Conservation (phyloP, 192 early-diverging fungal species). For the Umbelopsis sp. region DNA sequence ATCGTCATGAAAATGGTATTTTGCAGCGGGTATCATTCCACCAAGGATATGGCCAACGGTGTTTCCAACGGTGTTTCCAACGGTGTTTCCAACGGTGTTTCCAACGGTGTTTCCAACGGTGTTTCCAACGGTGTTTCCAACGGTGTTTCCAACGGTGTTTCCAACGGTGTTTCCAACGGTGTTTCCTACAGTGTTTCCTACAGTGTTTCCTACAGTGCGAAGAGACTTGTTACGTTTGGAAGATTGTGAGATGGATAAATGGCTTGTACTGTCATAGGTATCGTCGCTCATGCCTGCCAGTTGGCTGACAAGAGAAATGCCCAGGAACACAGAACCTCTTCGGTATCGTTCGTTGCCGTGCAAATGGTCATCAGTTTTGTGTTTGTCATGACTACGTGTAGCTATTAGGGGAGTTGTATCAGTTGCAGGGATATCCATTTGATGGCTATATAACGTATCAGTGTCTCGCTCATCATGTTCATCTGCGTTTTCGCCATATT, state of each 20-base stretch:
- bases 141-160: not conserved
- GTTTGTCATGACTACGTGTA: not conserved
- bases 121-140: not conserved
- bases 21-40: constrained; percentile 6
- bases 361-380: not conserved
- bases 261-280: not conserved
- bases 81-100: not conserved
- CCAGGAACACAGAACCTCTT: not conserved
- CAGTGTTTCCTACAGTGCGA: too few species aligned
- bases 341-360: not conserved
- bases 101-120: not conserved
- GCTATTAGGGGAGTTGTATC: not conserved
- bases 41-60: not conserved
- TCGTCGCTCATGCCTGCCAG: constrained; percentile 3
- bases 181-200: too few species aligned
- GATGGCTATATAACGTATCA: constrained; percentile 8
- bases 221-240: not conserved
- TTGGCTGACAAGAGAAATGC: constrained; percentile 11
- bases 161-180: not conserved
- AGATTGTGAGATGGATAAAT: not conserved
- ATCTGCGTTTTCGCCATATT: not conserved
- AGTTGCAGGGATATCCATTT: not conserved
- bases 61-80: not conserved
- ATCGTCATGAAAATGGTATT: not conserved
- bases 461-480: not conserved